Evolutionary conservation across 495 filamentous ascomycete species (phyloP).

Genomic region (Penicillium lividum): DNA sequence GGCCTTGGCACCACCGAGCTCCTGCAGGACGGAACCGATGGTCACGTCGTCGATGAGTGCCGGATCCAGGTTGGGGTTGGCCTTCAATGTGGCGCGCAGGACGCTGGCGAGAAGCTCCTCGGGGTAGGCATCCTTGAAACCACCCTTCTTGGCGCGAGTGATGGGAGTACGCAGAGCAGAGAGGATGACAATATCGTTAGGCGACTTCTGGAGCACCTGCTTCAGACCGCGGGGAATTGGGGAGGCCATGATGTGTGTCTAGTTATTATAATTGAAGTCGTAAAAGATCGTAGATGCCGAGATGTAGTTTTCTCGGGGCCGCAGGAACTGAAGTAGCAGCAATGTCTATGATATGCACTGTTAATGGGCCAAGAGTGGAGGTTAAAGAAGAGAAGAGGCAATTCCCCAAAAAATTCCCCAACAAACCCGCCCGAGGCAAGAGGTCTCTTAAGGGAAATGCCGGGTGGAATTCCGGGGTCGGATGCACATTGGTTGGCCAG

Average conservation of each 20-base stretch:
- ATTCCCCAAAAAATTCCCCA: slow-evolving; percentile 15
- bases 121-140: slow-evolving; percentile 84
- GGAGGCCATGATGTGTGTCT: slow-evolving; percentile 44
- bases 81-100: slow-evolving; percentile 76
- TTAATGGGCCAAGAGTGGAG: neutral
- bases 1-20: slow-evolving; percentile 88
- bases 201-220: slow-evolving; percentile 76
- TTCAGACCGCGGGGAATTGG: slow-evolving; percentile 65
- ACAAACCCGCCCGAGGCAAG: slow-evolving; percentile 13
- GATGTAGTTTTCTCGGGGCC: neutral
- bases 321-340: neutral
- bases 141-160: slow-evolving; percentile 77
- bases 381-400: slow-evolving; percentile 13
- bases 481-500: slow-evolving; percentile 26
- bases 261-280: neutral
- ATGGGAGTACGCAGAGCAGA: slow-evolving; percentile 86
- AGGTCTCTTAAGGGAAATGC: slow-evolving; percentile 26
- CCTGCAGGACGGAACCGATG: slow-evolving; percentile 84
- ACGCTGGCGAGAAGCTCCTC: slow-evolving; percentile 83
- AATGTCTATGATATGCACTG: neutral
- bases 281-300: slow-evolving; percentile 3
- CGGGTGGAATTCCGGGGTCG: slow-evolving; percentile 39
- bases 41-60: slow-evolving; percentile 73
- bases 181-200: slow-evolving; percentile 83
- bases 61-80: slow-evolving; percentile 73